These are phyloP conservation scores for Coemansia sp. DNA, from an alignment of 192 early-diverging fungal genomes.

Conservation along the genomic window DNA sequence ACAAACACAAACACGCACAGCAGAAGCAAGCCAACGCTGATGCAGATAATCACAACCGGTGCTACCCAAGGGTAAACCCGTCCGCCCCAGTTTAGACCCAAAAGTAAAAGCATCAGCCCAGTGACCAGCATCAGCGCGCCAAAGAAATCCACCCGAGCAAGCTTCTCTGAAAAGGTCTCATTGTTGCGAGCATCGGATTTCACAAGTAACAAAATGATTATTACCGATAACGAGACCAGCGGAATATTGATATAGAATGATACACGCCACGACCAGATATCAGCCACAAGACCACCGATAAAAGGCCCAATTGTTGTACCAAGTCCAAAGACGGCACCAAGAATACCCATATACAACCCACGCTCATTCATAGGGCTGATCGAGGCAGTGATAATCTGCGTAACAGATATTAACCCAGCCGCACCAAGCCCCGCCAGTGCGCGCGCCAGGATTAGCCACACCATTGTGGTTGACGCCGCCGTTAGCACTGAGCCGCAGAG, in stretches of 20 bases:
- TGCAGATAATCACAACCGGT: conserved; percentile 54
- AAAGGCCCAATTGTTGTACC: conserved; percentile 75
- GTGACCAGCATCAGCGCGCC: conserved; percentile 60
- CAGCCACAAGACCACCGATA: conserved; percentile 74
- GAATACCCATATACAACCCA: conserved; percentile 73
- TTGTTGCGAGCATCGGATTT: conserved; percentile 17
- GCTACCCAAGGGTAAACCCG: conserved; percentile 67
- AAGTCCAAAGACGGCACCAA: conserved; percentile 69
- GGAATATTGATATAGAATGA: conserved; percentile 85
- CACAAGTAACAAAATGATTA: conserved; percentile 52
- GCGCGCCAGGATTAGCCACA: conserved; percentile 53
- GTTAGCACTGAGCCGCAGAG: conserved; percentile 60
- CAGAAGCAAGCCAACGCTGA: conserved; percentile 57
- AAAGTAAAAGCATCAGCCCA: conserved; percentile 60
- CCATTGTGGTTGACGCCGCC: conserved; percentile 47
- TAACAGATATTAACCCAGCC: conserved; percentile 57
- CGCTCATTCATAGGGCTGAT: conserved; percentile 57
- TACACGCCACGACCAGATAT: conserved; percentile 66
- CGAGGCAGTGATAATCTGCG: conserved; percentile 64
- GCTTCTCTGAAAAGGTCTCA: conserved; percentile 33
- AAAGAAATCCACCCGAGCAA: conserved; percentile 58
- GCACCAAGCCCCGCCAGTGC: conserved; percentile 56
- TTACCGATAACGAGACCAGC: conserved; percentile 59
- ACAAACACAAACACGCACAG: conserved; percentile 60
- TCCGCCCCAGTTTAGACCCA: conserved; percentile 75